These are phyloP conservation scores for Fusarium sp. DNA, from an alignment of 2,329 filamentous ascomycete species.

Conservation along the genomic window DNA sequence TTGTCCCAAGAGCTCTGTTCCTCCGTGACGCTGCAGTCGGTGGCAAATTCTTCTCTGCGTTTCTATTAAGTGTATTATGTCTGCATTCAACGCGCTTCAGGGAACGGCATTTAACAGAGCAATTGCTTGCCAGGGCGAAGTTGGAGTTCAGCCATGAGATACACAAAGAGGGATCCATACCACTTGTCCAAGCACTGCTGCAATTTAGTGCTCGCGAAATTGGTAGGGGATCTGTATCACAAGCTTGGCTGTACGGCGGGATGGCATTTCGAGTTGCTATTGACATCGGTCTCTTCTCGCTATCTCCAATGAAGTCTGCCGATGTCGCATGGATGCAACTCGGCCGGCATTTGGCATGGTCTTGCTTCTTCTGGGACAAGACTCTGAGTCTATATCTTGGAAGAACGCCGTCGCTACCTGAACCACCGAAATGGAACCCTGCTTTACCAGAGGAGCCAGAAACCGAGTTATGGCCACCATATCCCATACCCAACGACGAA, in stretches of 20 bases:
- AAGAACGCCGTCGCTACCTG: neutral
- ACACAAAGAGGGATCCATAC: neutral
- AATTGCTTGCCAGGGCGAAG: neutral
- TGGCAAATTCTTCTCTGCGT: neutral
- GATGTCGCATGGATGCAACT: neutral
- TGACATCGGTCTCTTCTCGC: neutral
- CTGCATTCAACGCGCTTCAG: neutral
- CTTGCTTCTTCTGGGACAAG: neutral
- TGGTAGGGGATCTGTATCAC: neutral
- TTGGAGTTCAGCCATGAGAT: neutral
- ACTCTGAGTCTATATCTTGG: neutral
- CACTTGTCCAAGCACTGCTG: neutral
- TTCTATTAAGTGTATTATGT: neutral
- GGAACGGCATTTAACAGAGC: neutral
- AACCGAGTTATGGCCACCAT: neutral
- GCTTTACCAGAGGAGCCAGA: neutral
- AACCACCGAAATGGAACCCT: neutral
- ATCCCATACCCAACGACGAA: neutral
- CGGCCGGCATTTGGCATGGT: neutral
- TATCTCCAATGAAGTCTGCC: accelerated
- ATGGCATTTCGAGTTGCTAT: neutral
- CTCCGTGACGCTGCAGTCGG: neutral
- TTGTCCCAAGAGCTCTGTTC: neutral
- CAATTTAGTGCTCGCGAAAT: neutral
- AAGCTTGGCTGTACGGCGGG: neutral